phyloP scores from a whole-genome alignment of 2,329 filamentous ascomycete genomes.

The Venturia aucupariae region DNA sequence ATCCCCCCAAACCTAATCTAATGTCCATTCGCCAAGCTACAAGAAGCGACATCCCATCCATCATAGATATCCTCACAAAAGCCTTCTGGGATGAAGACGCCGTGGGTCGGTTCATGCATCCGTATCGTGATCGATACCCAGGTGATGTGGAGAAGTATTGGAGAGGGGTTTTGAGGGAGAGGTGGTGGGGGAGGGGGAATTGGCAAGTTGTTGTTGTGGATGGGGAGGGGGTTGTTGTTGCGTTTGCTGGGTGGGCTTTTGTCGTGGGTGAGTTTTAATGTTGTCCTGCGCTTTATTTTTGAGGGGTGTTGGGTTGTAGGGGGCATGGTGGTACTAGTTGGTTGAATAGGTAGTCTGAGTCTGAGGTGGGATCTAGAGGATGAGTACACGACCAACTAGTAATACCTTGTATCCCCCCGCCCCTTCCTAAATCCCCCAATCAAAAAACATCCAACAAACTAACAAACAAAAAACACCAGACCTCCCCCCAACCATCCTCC shows the following conservation, averaged over 20 bases:
- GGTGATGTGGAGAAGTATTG: constrained; percentile 22
- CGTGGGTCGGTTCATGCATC: constrained; percentile 23
- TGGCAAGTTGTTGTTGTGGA: constrained; percentile 15
- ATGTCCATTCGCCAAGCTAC: constrained; percentile 20
- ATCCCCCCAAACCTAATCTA: too few species aligned
- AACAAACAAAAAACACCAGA: too few species aligned
- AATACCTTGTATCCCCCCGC: too few species aligned
- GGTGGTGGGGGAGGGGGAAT: constrained; percentile 18
- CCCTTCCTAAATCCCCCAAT: too few species aligned
- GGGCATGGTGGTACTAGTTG: too few species aligned
- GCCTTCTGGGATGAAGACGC: constrained; percentile 26
- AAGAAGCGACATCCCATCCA: constrained; percentile 18
- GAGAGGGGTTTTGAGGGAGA: constrained; percentile 18
- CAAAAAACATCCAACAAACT: too few species aligned
- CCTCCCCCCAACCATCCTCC: too few species aligned
- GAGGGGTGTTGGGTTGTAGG: too few species aligned
- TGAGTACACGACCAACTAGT: too few species aligned
- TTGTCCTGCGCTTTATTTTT: too few species aligned
- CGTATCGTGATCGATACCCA: constrained; percentile 21
- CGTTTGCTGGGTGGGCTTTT: background rate
- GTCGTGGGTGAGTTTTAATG: background rate
- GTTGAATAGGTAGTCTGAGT: too few species aligned
- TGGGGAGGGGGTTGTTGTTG: background rate
- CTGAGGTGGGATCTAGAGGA: too few species aligned
- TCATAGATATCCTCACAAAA: constrained; percentile 19